Evolutionary conservation across 768 basidiomycete species (phyloP), one percentile per base, ranked within the genome.

Genomic region (Phlebiopsis flavidoalba): DNA sequence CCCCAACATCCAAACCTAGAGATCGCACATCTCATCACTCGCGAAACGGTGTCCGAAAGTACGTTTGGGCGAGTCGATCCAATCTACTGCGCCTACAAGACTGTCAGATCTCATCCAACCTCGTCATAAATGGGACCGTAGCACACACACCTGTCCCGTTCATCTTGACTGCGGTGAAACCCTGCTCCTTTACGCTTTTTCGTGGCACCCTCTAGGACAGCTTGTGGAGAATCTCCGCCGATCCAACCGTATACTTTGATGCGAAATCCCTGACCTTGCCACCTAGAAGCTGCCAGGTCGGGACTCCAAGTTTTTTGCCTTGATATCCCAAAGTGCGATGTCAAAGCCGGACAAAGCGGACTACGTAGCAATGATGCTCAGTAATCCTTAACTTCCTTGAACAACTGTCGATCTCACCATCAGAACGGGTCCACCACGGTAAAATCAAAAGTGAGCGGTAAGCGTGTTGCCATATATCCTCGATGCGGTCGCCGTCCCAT

Each of bases 311-410:
- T 36, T 83, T 84, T 73, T 88, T 88, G n/a, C 89, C 89, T 64
- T 89, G 72, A 90, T 86, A 66, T 89, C 88, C 88, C 88, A 81
- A 0, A 90, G 74, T 0, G 86, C 86, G 60, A 89, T 89, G 70
- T 88, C 86, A 33, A 89, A 70, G 0, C 86, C 85, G 1, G 83
- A 81, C 10, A 83, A 70, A 8, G 80, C 83, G 31, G 79, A 83
- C 80, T 82, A 60, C 1, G 49, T 35, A 35, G 40, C 45, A 47
- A 3, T 40, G 19, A 7, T 26, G n/a, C 31, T 36, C 19, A 36
- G 19, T 19, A 24, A 12, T 12, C 22, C 15, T 8, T 31, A 31
- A 6, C 26, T 31, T 6, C 26, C 6, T 31, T 6, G 6, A 31
- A 31, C 26, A 31, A 31, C 14, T 11, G 14, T 43, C n/a, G 8